Evolutionary conservation across 768 basidiomycete species (phyloP).

Genomic region (Boletus pseudopeckii): DNA sequence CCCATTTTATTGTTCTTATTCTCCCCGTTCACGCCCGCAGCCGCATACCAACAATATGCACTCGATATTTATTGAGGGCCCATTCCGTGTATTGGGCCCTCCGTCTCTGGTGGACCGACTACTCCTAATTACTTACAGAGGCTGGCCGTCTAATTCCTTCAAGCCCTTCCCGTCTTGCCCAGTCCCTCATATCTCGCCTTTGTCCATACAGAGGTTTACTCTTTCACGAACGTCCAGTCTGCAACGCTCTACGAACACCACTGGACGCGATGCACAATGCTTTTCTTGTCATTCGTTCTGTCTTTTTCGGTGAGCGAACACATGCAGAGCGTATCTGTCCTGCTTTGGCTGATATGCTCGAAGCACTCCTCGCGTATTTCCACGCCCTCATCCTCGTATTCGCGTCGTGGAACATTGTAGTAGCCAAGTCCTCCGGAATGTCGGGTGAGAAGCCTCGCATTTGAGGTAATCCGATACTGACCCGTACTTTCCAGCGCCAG

Average conservation of each 20-base stretch:
- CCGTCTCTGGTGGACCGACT: conserved; percentile 24
- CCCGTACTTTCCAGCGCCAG: conserved; percentile 35
- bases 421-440: conserved; percentile 33
- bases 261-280: conserved; percentile 41
- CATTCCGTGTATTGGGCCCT: background rate
- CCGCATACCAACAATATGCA: conserved; percentile 5
- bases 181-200: background rate
- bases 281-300: conserved; percentile 55
- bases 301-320: conserved; percentile 49
- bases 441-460: conserved; percentile 32
- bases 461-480: background rate
- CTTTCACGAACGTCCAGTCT: conserved; percentile 16
- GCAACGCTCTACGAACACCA: conserved; percentile 2
- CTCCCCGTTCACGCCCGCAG: background rate
- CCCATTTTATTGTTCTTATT: conserved; percentile 31
- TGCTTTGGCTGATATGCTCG: conserved; percentile 1
- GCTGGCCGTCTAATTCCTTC: conserved; percentile 11
- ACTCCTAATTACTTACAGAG: conserved; percentile 4
- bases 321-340: background rate
- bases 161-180: background rate
- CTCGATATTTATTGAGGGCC: conserved; percentile 11
- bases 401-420: conserved; percentile 54
- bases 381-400: conserved; percentile 53
- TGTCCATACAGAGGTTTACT: background rate
- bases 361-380: conserved; percentile 45